Evolutionary conservation across 495 filamentous ascomycete genomes (phyloP), one percentile per base, ranked within the genome.

Genomic region (Talaromyces wortmannii): DNA sequence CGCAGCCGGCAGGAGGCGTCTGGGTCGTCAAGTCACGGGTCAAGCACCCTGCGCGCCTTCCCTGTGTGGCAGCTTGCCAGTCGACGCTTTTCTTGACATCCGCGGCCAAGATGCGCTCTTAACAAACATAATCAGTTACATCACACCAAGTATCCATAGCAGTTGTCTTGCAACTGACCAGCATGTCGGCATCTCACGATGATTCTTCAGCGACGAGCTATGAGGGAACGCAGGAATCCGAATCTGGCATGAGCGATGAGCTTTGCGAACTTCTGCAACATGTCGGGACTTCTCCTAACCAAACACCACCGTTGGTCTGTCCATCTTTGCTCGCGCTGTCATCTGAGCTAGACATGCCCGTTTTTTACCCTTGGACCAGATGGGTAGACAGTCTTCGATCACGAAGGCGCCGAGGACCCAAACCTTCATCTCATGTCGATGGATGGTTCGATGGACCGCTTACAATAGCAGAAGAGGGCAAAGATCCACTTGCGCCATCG

Each of bases 351-450:
- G 31, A 44, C 10, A 45, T 31, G 40, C 36, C 48, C 42, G 44
- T 56, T 23, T 7, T 61, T 13, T 61, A 63, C 46, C 66, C 77
- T 5, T 80, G 85, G 60, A 73, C 68, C 46, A 75, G 70, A 63
- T 84, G 82, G 78, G 71, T 85, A 53, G 74, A 77, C 45, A 80
- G 74, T 40, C 72, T 87, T 50, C 71, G 76, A 43, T 56, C 67
- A 15, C 75, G 70, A 43, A 74, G 67, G 53, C 23, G 23, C 23
- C 64, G 66, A 32, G 55, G 30, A 49, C 63, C 55, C 49, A 62
- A 53, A 16, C 61, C 55, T 31, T 61, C 32, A 45, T 57, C 62
- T 50, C 63, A 66, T 36, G 63, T 73, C 16, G 63, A 75, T 50
- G 75, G 74, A 32, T 81, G 76, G 69, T 75, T 67, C 43, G 67